Evolutionary conservation across 2,329 filamentous ascomycete species (phyloP).

Genomic region (Anthostomella pinea): DNA sequence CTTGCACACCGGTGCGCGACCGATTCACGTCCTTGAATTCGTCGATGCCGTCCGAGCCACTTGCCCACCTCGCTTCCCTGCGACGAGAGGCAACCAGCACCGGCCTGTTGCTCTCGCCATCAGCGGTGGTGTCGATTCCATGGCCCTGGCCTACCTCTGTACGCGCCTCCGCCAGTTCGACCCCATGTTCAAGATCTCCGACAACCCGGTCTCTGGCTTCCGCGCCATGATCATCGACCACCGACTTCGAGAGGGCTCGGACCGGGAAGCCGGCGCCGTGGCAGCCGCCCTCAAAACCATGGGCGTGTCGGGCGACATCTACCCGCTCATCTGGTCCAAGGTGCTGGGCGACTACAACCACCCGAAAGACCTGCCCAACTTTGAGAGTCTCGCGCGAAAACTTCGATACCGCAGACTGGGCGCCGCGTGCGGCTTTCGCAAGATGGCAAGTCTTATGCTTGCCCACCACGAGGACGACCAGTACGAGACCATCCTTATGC

Average conservation of each 20-base stretch:
- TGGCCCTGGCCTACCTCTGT: conserved; percentile 83
- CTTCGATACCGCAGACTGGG: conserved; percentile 73
- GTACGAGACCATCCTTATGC: conserved; percentile 83
- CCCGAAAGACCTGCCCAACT: conserved; percentile 52
- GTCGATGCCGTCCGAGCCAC: conserved; percentile 48
- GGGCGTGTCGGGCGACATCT: conserved; percentile 29
- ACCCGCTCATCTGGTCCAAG: conserved; percentile 49
- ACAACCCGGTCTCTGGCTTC: conserved; percentile 42
- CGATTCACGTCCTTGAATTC: conserved; percentile 41
- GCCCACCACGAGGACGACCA: conserved; percentile 91
- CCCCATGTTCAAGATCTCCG: conserved; percentile 39
- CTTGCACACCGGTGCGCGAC: conserved; percentile 38
- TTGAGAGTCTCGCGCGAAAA: conserved; percentile 74
- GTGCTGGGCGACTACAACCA: conserved; percentile 25
- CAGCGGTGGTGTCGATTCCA: conserved; percentile 95
- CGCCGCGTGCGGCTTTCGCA: conserved; percentile 47
- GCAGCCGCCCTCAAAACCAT: conserved; percentile 33
- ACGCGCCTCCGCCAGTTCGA: conserved; percentile 40
- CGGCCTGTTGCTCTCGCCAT: conserved; percentile 65
- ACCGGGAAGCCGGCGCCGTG: conserved; percentile 50
- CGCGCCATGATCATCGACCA: conserved; percentile 57
- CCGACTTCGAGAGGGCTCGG: conserved; percentile 50
- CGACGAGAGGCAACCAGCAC: conserved; percentile 31
- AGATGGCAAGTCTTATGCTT: conserved; percentile 63
- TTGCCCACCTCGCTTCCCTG: conserved; percentile 49